These are phyloP conservation scores for Hypocreales sp. DNA, from an alignment of 2,329 filamentous ascomycete species.

Conservation along the genomic window DNA sequence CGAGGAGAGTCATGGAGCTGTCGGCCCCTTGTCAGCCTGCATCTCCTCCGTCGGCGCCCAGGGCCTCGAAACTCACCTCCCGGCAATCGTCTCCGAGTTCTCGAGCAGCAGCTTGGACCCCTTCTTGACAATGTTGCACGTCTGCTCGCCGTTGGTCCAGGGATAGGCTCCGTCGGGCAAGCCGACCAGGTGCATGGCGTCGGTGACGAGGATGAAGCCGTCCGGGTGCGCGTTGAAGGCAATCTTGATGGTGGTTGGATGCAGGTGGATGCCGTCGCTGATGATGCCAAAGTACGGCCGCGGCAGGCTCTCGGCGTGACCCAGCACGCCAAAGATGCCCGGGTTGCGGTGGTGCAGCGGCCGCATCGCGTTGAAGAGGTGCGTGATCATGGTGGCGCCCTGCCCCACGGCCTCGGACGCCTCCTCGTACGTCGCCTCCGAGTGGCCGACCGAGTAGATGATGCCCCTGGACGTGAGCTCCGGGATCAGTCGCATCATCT, in stretches of 20 bases:
- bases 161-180: constrained; percentile 71
- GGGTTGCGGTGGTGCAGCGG: constrained; percentile 85
- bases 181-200: constrained; percentile 80
- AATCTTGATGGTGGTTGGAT: constrained; percentile 78
- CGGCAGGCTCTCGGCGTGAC: constrained; percentile 39
- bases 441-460: constrained; percentile 70
- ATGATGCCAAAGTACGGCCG: constrained; percentile 81
- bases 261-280: constrained; percentile 77
- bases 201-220: constrained; percentile 79
- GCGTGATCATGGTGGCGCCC: constrained; percentile 80
- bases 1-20: constrained; percentile 57
- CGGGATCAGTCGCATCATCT: constrained; percentile 54
- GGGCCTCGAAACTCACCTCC: constrained; percentile 34
- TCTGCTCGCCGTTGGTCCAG: constrained; percentile 60
- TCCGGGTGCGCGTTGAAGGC: constrained; percentile 75
- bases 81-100: constrained; percentile 65
- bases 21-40: constrained; percentile 3
- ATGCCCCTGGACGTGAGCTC: constrained; percentile 51
- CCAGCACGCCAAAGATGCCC: constrained; percentile 75
- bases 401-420: constrained; percentile 54
- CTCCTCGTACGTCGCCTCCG: constrained; percentile 74
- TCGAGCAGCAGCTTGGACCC: constrained; percentile 61
- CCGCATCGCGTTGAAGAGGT: constrained; percentile 88
- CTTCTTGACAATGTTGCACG: constrained; percentile 49
- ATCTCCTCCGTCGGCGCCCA: background rate